Evolutionary conservation across 768 basidiomycete species (phyloP), one percentile per base, ranked within the genome.

Genomic region (Neoboletus subvelutipes): DNA sequence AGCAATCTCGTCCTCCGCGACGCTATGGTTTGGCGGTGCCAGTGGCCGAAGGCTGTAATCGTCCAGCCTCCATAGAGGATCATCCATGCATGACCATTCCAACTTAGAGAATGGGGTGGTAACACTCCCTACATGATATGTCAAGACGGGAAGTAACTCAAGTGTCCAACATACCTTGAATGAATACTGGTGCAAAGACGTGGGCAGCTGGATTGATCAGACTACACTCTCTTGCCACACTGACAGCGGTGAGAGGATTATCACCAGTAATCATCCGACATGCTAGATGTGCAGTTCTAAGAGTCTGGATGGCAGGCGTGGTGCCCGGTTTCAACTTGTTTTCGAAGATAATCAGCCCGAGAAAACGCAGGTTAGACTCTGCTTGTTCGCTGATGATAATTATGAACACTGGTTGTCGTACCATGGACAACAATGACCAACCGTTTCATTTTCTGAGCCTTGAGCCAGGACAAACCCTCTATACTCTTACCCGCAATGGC

Each of bases 261-360:
- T 99, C 97, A 11, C 97, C 97, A 1, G 97, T 99, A 50, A 97
- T 95, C 97, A 99, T 98, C 61, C 95, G 81, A 65, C 93, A 95
- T 20, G 93, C 90, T 37, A 99, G 75, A 74, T 98, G 94, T 1
- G 97, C 97, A 2, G 82, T 79, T 51, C 94, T 86, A 17, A 99
- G 80, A 1, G 87, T 86, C 58, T 93, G 88, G 45, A 99, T 97
- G 8, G 90, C 93, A 33, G 93, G 88, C 0, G 91, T 78, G 0
- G 96, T 98, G 9, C 90, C 94, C 5, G 89, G 84, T 66, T 99
- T 99, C 58, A 99, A 77, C 74, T 96, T 91, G 76, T 99, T 99
- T 73, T 99, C 97, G 66, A 99, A 99, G 58, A 99, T 95, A 66
- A 98, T 87, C 36, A 99, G 77, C 3, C 97, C 97, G 17, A 98